Base-by-base conservation (phyloP, 371 early-diverging fungal species). In the Circinella umbellata region DNA sequence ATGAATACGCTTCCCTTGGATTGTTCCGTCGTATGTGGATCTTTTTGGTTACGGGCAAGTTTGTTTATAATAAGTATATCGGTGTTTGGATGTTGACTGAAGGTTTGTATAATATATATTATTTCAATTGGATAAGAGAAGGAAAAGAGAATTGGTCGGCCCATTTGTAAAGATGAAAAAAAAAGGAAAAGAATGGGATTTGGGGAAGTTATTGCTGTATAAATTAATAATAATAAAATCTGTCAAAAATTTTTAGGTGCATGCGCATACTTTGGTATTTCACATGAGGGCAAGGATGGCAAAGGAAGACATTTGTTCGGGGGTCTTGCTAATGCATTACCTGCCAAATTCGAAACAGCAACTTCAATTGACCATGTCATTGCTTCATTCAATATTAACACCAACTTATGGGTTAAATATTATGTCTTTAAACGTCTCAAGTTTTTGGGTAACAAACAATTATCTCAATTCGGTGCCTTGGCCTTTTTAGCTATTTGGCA, bases 401-500 rank as follows among this genome's bases (percentile, higher is more conserved):
- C 93, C 63, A 93, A 93, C 72, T 72, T 82, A 15, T 93, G 92
- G 93, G 76, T 81, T 67, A 92, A 91, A 74, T 80, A 85, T 55
- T 93, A 93, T 62, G 77, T 93, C 4, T 93, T 91, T 68, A 92
- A 93, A 76, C 86, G 91, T 14, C 80, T 92, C 35, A 75, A 76
- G 27, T 93, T 90, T 74, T 72, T 92, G n/a, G 86, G 85, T 42
- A 89, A 79, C 81, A 92, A 91, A 76, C 69, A 86, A n/a, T 48
- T 88, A 7, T 90, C 91, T 3, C 80, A 88, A 46, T 68, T 86
- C 14, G 86, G 80, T 35, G 84, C 91, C 1, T 77, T 92, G n/a
- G 63, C 83, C 0, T 93, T 92, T 80, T 79, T 93, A 8, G 90
- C 91, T 7, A 71, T 91, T 62, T 93, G 93, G 93, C 93, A 93